phyloP scores from a whole-genome alignment of 352 stramenopile genomes.

The Peronospora farinosa region DNA sequence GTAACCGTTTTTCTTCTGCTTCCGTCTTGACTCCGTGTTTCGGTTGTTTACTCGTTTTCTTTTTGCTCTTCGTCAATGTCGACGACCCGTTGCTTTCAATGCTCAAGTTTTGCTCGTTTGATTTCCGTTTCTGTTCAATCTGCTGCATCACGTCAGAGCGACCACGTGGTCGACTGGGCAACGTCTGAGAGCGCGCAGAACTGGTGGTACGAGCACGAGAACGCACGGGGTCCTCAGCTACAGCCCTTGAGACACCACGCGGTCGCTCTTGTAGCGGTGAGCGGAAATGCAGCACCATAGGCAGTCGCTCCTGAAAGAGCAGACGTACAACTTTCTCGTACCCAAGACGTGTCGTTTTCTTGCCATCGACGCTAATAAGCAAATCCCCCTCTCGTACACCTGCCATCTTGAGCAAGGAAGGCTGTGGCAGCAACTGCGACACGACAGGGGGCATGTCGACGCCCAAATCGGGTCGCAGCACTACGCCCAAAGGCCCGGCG shows the following conservation, averaged over 20 bases:
- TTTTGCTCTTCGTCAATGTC: conserved; percentile 6
- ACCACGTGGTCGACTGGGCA: conserved; percentile 5
- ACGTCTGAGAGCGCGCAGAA: not conserved
- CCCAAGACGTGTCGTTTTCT: conserved; percentile 63
- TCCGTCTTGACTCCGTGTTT: conserved; percentile 22
- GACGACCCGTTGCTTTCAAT: conserved; percentile 17
- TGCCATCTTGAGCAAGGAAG: conserved; percentile 65
- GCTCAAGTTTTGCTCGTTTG: conserved; percentile 12
- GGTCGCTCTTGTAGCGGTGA: conserved; percentile 29
- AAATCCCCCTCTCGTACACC: conserved; percentile 60
- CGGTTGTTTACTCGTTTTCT: conserved; percentile 17
- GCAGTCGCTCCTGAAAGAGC: conserved; percentile 72
- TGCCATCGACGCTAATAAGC: conserved; percentile 74
- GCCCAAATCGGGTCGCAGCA: conserved; percentile 63
- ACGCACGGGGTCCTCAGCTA: conserved; percentile 12
- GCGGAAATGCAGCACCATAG: conserved; percentile 73
- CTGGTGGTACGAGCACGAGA: conserved; percentile 15
- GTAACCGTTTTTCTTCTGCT: conserved; percentile 36
- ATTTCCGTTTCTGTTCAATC: conserved; percentile 15
- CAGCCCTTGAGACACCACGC: conserved; percentile 11
- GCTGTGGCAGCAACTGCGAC: conserved; percentile 58
- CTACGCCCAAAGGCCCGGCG: conserved; percentile 62
- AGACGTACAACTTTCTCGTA: conserved; percentile 74
- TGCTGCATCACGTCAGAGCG: conserved; percentile 13
- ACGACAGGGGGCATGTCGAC: conserved; percentile 75